Base-by-base conservation (phyloP, 2,329 filamentous ascomycete genomes). In the Sporothrix brasiliensis region DNA sequence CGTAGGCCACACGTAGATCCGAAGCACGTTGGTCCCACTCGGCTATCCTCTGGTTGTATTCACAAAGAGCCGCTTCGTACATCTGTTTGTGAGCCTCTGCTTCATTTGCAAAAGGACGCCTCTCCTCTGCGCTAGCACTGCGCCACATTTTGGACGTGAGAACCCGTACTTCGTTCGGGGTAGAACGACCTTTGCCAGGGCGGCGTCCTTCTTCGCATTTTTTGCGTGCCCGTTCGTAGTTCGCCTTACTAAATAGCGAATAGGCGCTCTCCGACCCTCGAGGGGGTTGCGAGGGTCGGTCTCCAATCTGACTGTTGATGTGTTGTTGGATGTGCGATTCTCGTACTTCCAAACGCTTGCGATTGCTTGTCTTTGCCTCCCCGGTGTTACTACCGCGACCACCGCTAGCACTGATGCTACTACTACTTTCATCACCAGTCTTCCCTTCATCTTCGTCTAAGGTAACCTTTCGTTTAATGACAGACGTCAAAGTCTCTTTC, bases 121-220 rank as follows among this genome's bases (percentile, higher is more conserved):
- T 92, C 75, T 89, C 86, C 58, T 91, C 91, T 6, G 88, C 84
- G 1, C 85, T 80, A 0, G 92, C 89, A 66, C 92, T 91, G 75
- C 91, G 92, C 95, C 95, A 99, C 89, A 95, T 94, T 77, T 91
- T 90, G 39, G 94, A 94, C 11, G 95, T 88, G 78, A 93, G 92
- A 67, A 89, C 87, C 47, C 95, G 91, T 70, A 98, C 91, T 76
- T 97, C 92, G 76, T 93, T 96, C 7, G 90, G 89, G 56, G 87
- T 84, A 0, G 88, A 82, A 74, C 90, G 90, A 13, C 87, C 87
- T 67, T 89, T 90, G 44, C 87, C 85, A 3, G 86, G 83, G 69
- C 86, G 85, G 39, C 90, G 87, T n/a, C 86, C 87, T 68, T 89
- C 87, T 72, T 91, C 88, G 76, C 90, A 91, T 63, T 80, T 82